A percentile compares a stretch with the other conserved stretches of the same genome.
phyloP scores from a whole-genome alignment of 441 rosid species.

The Adansonia gregorii region DNA sequence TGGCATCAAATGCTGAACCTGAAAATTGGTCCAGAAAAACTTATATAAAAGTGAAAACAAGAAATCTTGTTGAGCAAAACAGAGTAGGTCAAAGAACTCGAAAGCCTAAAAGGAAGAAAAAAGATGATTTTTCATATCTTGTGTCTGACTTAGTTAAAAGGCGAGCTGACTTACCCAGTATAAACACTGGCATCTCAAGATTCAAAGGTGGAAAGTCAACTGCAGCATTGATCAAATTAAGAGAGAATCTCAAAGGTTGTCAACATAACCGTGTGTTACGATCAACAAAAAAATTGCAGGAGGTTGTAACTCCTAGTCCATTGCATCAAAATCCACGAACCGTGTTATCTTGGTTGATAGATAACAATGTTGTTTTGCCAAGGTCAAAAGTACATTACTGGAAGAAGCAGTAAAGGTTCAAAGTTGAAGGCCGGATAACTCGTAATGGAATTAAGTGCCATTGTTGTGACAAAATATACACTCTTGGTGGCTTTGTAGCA shows the following conservation, averaged over 20 bases:
- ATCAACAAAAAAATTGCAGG: constrained; percentile 59
- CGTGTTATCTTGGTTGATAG: constrained; percentile 77
- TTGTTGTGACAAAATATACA: constrained; percentile 60
- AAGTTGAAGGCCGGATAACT: constrained; percentile 57
- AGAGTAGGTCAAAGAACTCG: constrained; percentile 21
- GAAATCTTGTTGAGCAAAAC: constrained; percentile 13
- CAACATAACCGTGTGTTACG: constrained; percentile 31
- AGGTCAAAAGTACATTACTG: constrained; percentile 57
- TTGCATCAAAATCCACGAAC: constrained; percentile 53
- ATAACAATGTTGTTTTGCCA: constrained; percentile 58
- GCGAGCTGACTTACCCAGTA: constrained; percentile 30
- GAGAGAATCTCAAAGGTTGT: constrained; percentile 24
- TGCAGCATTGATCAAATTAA: constrained; percentile 17
- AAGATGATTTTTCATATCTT: constrained; percentile 24
- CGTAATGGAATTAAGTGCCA: constrained; percentile 70
- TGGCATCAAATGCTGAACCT: constrained; percentile 19
- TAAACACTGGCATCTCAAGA: constrained; percentile 24
- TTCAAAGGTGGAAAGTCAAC: constrained; percentile 34
- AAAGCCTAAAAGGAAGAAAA: constrained; percentile 35
- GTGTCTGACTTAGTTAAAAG: constrained; percentile 23
- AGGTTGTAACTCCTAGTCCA: constrained; percentile 37
- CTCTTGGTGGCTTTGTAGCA: constrained; percentile 51
- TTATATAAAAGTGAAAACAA: constrained; percentile 18
- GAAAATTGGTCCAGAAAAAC: constrained; percentile 11
- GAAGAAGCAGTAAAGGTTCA: constrained; percentile 37